Evolutionary conservation across 2,329 filamentous ascomycete species (phyloP), one percentile per base, ranked within the genome.

Genomic region (Pestalotiopsis sp.): DNA sequence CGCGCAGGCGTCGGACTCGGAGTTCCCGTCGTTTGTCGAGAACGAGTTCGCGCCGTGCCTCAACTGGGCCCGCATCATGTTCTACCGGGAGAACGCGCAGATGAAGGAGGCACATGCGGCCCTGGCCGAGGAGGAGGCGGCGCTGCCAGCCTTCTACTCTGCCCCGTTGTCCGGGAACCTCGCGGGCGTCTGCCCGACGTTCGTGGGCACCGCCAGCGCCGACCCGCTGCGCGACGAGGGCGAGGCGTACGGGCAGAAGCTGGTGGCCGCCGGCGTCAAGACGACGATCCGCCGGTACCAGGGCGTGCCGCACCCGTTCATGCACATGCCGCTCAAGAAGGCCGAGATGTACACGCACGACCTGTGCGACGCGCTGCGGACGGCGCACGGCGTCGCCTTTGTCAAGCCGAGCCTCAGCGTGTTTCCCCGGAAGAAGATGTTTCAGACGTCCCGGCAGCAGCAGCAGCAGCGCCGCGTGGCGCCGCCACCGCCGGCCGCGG

Each of bases 221-320:
- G 65, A 66, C 40, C 65, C 65, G 2, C 13, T 66, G 31, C 23
- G 65, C 13, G 65, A 66, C 56, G 65, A 66, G 27, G 65, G 65
- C 52, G 65, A 66, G 65, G 17, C 58, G 20, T 66, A 66, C 38
- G 65, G 65, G 27, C 65, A 61, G 17, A 66, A 60, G 65, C 65
- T 66, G 17, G 27, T 66, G 17, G 52, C 27, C 17, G 65, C 65
- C 13, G 56, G 65, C 27, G 65, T 66, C 36, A 66, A 60, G 56
- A 66, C 65, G 17, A 66, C 65, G 5, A 56, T 60, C 6, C 31
- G 65, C 4, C 31, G 65, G 20, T 66, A 66, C 31, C 9, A 59
- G 4, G 65, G 65, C n/a, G 65, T 66, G 25, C 65, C 65, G 31
- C 65, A 66, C 65, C 52, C 52, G 31, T 66, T 66, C n/a, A 66